Evolutionary conservation across 306 rosid species (phyloP).

Genomic region (Neltuma alba): DNA sequence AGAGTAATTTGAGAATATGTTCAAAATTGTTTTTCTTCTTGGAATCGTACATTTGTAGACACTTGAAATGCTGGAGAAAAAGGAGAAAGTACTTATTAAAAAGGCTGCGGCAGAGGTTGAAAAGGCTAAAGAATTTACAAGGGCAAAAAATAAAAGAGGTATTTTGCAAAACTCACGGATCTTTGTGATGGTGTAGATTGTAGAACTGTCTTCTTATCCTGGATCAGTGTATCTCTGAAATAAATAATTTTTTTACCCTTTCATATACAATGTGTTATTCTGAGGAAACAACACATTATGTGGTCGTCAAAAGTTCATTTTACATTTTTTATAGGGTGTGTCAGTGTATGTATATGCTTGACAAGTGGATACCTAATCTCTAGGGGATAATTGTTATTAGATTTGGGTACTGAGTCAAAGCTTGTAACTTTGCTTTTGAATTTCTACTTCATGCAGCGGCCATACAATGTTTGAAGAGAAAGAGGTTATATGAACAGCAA

Average conservation of each 20-base stretch:
- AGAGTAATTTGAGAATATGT: neutral
- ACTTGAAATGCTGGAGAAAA: constrained; percentile 99
- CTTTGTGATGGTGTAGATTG: neutral
- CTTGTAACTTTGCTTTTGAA: neutral
- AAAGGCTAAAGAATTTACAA: constrained; percentile 87
- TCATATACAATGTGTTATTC: neutral
- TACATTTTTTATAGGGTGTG: neutral
- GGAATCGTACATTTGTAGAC: constrained; percentile 57
- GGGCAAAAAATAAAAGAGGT: constrained; percentile 88
- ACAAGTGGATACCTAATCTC: neutral
- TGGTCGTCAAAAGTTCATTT: neutral
- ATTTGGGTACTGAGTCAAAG: neutral
- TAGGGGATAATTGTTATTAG: neutral
- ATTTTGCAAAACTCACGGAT: constrained; percentile 27
- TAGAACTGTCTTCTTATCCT: neutral
- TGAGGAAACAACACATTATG: neutral
- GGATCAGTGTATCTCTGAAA: constrained; percentile 6
- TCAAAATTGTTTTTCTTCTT: neutral
- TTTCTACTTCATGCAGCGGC: constrained; percentile 64
- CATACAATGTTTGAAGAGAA: constrained; percentile 96
- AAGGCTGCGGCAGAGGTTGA: constrained; percentile 86
- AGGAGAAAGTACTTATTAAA: constrained; percentile 91
- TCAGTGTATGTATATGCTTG: neutral
- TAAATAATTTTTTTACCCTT: neutral
- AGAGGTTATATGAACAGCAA: constrained; percentile 92